Evolutionary conservation across 306 rosid genomes (phyloP).

Genomic region (Vigna unguiculata): DNA sequence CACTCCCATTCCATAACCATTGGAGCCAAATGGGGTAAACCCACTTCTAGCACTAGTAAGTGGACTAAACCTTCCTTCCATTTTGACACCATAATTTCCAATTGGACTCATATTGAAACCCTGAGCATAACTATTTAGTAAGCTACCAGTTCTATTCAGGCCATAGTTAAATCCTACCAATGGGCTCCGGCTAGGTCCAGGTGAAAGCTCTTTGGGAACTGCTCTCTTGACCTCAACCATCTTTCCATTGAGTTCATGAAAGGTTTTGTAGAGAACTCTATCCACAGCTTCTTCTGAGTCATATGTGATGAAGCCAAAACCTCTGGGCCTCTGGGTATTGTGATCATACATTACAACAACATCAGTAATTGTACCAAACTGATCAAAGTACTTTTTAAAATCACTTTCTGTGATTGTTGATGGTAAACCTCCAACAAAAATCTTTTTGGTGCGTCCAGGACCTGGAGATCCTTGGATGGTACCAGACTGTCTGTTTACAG

Average conservation of each 20-base stretch:
- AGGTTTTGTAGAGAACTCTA: slow-evolving; percentile 78
- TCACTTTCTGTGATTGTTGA: slow-evolving; percentile 84
- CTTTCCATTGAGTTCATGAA: slow-evolving; percentile 91
- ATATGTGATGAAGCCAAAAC: slow-evolving; percentile 92
- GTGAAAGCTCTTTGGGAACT: slow-evolving; percentile 88
- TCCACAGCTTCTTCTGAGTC: slow-evolving; percentile 93
- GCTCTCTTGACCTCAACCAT: slow-evolving; percentile 98
- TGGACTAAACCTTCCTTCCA: slow-evolving; percentile 85
- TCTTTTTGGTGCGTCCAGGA: slow-evolving; percentile 85
- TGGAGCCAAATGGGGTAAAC: slow-evolving; percentile 65
- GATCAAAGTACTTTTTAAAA: slow-evolving; percentile 85
- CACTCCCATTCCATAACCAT: slow-evolving; percentile 73
- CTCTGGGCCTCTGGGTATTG: slow-evolving; percentile 95
- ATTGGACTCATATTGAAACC: slow-evolving; percentile 74
- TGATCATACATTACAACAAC: slow-evolving; percentile 98
- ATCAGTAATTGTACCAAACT: slow-evolving; percentile 84
- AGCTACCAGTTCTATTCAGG: slow-evolving; percentile 69
- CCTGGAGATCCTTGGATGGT: slow-evolving; percentile 74
- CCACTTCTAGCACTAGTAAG: slow-evolving; percentile 66
- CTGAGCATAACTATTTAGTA: slow-evolving; percentile 72
- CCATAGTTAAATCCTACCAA: slow-evolving; percentile 73
- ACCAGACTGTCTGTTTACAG: slow-evolving; percentile 58
- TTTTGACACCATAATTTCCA: slow-evolving; percentile 77
- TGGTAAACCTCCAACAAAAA: slow-evolving; percentile 92
- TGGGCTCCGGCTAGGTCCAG: slow-evolving; percentile 81